Evolutionary conservation across 768 basidiomycete species (phyloP).

Genomic region (Boletus fagicola): DNA sequence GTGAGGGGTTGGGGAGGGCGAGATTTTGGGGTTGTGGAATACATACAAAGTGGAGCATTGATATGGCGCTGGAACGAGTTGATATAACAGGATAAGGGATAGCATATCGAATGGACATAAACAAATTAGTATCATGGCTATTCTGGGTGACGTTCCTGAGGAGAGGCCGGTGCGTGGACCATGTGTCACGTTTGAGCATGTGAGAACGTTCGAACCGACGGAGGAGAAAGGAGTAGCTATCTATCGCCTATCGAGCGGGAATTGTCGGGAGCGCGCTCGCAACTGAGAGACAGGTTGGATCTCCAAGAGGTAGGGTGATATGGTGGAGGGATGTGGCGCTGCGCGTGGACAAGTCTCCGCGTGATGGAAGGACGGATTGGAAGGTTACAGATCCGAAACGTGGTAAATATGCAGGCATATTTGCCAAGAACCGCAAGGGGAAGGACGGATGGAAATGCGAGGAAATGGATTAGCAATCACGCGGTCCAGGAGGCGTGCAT

Average conservation of each 20-base stretch:
- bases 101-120: conserved; percentile 11
- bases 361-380: neutral
- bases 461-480: conserved; percentile 12
- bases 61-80: neutral
- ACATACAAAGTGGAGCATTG: neutral
- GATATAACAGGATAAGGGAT: conserved; percentile 15
- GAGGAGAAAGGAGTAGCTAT: neutral
- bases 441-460: neutral
- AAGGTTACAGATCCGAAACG: conserved; percentile 19
- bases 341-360: neutral
- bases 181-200: conserved; percentile 18
- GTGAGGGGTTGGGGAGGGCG: neutral
- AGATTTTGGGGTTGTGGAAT: neutral
- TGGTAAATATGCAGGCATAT: conserved; percentile 3
- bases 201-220: neutral
- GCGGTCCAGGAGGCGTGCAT: neutral
- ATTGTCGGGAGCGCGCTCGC: neutral
- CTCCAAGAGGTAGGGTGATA: neutral
- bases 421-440: conserved; percentile 14
- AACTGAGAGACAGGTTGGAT: neutral
- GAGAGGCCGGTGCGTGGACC: conserved; percentile 11
- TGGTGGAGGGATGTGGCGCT: conserved; percentile 6
- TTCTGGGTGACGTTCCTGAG: conserved; percentile 22
- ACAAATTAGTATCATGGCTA: conserved; percentile 16
- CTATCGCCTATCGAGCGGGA: neutral